phyloP scores from a whole-genome alignment of 2,329 filamentous ascomycete genomes.

The Fusarium sp. region DNA sequence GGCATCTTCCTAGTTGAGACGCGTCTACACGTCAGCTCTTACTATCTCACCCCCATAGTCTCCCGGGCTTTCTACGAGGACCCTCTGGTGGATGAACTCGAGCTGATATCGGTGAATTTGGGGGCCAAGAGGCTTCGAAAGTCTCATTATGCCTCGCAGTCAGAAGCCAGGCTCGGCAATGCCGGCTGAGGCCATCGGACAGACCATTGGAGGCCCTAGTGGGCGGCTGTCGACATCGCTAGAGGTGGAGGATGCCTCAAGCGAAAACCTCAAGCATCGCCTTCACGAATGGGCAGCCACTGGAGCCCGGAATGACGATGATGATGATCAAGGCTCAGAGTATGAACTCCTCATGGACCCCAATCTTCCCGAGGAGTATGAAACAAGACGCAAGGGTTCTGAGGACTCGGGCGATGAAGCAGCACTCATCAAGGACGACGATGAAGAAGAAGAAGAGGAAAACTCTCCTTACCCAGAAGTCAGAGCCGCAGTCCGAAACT shows the following conservation, averaged over 20 bases:
- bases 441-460: constrained; percentile 53
- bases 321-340: constrained; percentile 62
- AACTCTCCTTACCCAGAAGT: constrained; percentile 75
- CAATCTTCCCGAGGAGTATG: constrained; percentile 60
- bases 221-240: constrained; percentile 45
- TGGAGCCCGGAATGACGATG: constrained; percentile 53
- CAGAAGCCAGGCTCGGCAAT: constrained; percentile 13
- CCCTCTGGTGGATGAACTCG: background rate
- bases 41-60: background rate
- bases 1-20: background rate
- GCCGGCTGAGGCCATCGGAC: constrained; percentile 38
- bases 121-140: background rate
- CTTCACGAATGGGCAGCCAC: constrained; percentile 57
- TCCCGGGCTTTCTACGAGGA: background rate
- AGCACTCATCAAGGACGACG: constrained; percentile 42
- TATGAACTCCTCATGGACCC: constrained; percentile 69
- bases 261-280: constrained; percentile 46
- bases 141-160: constrained; percentile 12
- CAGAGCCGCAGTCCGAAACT: constrained; percentile 72
- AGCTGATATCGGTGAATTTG: background rate
- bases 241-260: constrained; percentile 38
- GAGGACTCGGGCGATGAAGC: constrained; percentile 39
- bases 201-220: constrained; percentile 41
- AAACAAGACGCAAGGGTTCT: constrained; percentile 46
- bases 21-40: background rate